Evolutionary conservation across 2,329 filamentous ascomycete genomes (phyloP), one percentile per base, ranked within the genome.

Genomic region (Neofusicoccum umdonicola): DNA sequence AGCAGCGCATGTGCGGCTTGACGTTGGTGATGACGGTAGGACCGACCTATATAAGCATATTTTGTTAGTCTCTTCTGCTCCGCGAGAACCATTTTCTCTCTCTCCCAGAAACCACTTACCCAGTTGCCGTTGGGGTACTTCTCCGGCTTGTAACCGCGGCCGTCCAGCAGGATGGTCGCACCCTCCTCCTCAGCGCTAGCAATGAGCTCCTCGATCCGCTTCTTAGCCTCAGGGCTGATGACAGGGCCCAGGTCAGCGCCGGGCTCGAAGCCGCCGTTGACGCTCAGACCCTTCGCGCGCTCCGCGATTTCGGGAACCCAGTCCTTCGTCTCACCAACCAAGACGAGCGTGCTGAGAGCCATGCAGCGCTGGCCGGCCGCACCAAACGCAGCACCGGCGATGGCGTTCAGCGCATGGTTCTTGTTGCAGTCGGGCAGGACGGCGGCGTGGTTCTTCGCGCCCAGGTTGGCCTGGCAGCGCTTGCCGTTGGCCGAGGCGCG

Each of bases 71-170:
- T 54, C 13, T 54, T 15, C 7, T 17, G 19, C 17, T 22, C 12
- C 2, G 2, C 45, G 27, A 7, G 2, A 15, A 4, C 1, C 6
- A 37, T 11, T 37, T 22, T 31, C 13, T 17, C 65, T 9, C 45
- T 15, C 27, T 51, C 47, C 11, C 31, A 15, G 12, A 8, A 22
- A 54, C 72, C 67, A 72, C 83, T 78, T 78, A 87, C 85, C 79
- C 84, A 95, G 83, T 95, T 94, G 72, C 91, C 91, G 75, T 93
- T 87, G 69, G 91, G 90, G 78, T 94, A 94, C 79, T 93, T 93
- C 67, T 81, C 81, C 5, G 90, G 90, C 77, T 85, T 89, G 80
- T 84, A 88, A 66, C 90, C 90, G 68, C 92, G 85, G 47, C 91
- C 91, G 72, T 95, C 91, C 27, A 95, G 84, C n/a, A 94, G 81